Conservation (phyloP, 1,284 basidiomycete species). For the Agaricales sp. region DNA sequence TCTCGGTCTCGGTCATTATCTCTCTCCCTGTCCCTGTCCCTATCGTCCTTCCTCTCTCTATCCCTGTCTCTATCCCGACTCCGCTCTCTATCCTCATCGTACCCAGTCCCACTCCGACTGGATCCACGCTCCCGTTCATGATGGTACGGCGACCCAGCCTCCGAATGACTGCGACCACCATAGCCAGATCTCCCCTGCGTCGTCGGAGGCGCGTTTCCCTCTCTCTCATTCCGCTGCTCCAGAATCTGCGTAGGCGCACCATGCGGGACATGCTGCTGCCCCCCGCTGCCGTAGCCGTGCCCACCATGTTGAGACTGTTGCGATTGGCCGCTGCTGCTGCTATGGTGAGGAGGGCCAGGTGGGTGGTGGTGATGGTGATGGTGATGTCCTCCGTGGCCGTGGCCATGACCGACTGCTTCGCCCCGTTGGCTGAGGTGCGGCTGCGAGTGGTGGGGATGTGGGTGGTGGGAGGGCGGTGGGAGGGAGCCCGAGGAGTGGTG, state of each 20-base stretch:
- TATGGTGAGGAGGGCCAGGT: conserved; percentile 5
- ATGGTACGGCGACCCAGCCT: conserved; percentile 2
- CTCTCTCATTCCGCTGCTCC: too few species aligned
- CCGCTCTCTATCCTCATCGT: too few species aligned
- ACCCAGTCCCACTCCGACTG: too few species aligned
- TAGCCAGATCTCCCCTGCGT: conserved; percentile 18
- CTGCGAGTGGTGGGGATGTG: background rate
- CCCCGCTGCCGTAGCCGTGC: too few species aligned
- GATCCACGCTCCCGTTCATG: background rate
- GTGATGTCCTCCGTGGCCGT: background rate
- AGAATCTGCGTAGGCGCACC: background rate
- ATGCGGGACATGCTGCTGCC: background rate
- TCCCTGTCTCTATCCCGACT: conserved; percentile 16
- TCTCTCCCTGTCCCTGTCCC: background rate
- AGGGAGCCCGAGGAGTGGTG: background rate
- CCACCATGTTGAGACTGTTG: conserved; percentile 4
- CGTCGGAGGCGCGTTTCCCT: too few species aligned
- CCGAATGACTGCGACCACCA: conserved; percentile 11
- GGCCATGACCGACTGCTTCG: too few species aligned
- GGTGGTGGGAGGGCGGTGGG: background rate
- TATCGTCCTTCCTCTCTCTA: conserved; percentile 1
- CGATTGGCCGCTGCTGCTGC: background rate
- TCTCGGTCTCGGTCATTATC: too few species aligned
- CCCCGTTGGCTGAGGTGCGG: too few species aligned
- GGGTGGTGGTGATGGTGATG: background rate